phyloP scores from a whole-genome alignment of 805 yeast species.

The Candida tibetensis region DNA sequence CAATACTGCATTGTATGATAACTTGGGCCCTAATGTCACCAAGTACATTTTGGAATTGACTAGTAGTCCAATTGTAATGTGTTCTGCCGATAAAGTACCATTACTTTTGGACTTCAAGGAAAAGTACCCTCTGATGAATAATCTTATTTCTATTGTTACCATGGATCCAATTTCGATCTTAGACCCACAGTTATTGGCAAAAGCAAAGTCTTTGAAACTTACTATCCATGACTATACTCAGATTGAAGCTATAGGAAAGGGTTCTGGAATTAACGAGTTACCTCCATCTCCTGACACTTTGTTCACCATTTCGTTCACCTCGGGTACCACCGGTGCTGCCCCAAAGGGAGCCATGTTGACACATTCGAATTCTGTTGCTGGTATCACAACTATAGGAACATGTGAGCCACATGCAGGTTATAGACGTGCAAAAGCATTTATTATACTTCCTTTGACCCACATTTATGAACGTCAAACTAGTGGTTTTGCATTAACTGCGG shows the following conservation, averaged over 20 bases:
- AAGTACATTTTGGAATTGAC: conserved; percentile 18
- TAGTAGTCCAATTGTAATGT: conserved; percentile 15
- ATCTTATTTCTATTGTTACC: conserved; percentile 21
- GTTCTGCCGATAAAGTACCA: conserved; percentile 16
- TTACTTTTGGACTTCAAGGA: conserved; percentile 13
- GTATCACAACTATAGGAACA: conserved; percentile 23
- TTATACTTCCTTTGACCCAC: conserved; percentile 58
- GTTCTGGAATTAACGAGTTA: conserved; percentile 24
- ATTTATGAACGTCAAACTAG: conserved; percentile 51
- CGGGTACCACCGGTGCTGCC: conserved; percentile 66
- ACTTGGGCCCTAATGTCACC: conserved; percentile 19
- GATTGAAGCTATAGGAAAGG: conserved; percentile 32
- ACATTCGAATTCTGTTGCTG: conserved; percentile 51
- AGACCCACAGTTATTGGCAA: conserved; percentile 8
- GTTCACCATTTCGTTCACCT: conserved; percentile 67
- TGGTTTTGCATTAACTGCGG: conserved; percentile 44
- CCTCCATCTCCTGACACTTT: conserved; percentile 49
- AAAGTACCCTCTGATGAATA: conserved; percentile 12
- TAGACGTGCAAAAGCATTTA: conserved; percentile 9
- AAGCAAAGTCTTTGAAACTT: conserved; percentile 24
- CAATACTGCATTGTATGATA: conserved; percentile 21
- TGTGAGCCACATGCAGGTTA: conserved; percentile 2
- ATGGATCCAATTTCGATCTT: conserved; percentile 23
- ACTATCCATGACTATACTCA: conserved; percentile 30
- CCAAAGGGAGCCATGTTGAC: conserved; percentile 68